Conservation (phyloP, 78 protist species). For the Dictyostelium intermedium region DNA sequence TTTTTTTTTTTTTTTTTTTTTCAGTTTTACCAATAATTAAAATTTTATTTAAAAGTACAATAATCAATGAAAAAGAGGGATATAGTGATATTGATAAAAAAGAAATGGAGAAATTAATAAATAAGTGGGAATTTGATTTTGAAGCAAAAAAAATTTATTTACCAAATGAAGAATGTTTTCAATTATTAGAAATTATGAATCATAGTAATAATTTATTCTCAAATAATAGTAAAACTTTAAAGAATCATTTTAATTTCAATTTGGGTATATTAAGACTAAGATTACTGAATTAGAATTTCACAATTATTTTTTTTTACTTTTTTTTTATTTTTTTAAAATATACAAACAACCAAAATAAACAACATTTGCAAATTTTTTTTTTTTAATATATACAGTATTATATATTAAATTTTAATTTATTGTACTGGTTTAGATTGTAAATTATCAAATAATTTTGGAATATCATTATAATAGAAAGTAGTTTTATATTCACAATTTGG, state of each 20-base stretch:
- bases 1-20: not conserved
- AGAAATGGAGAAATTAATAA: not conserved
- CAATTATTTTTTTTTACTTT: too few species aligned
- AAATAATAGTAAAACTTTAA: not conserved
- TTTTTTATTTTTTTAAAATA: too few species aligned
- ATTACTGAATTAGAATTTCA: not conserved
- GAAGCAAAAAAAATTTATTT: not conserved
- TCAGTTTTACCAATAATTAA: not conserved
- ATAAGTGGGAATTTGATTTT: not conserved
- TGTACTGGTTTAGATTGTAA: not conserved
- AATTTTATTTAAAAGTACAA: not conserved
- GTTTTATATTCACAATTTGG: not conserved
- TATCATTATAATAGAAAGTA: constrained; percentile 12
- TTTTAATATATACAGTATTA: too few species aligned
- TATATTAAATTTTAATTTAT: not conserved
- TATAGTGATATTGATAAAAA: not conserved
- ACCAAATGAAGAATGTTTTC: not conserved
- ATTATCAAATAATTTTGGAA: not conserved
- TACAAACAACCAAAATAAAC: too few species aligned
- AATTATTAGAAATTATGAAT: not conserved
- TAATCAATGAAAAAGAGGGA: not conserved
- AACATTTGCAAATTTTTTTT: too few species aligned
- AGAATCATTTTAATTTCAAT: not conserved
- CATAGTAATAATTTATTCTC: not conserved
- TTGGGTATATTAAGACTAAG: constrained; percentile 1